Evolutionary conservation across 2,329 filamentous ascomycete genomes (phyloP).

Genomic region (Colletotrichum orbiculare): DNA sequence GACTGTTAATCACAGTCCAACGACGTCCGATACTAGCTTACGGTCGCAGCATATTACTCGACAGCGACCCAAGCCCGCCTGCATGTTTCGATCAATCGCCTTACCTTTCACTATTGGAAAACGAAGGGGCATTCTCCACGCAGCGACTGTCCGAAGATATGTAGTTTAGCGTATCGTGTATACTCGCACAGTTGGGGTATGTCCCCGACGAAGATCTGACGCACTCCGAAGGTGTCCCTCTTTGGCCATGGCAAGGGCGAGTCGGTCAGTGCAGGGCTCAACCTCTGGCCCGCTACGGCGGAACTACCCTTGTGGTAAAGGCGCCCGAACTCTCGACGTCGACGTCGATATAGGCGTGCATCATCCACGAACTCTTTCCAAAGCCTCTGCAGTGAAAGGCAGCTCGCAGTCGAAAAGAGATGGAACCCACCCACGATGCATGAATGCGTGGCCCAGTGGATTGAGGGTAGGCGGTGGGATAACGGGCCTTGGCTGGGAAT

Average conservation of each 20-base stretch:
- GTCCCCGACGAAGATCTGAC: not conserved
- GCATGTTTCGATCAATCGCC: too few relatives aligned
- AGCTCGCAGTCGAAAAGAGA: conserved; percentile 15
- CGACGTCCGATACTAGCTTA: too few relatives aligned
- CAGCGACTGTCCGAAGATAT: too few relatives aligned
- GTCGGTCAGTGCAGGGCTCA: conserved; percentile 22
- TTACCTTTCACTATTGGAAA: too few relatives aligned
- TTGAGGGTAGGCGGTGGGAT: conserved; percentile 10
- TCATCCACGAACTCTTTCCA: not conserved
- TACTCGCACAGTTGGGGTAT: too few relatives aligned
- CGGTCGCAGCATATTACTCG: too few relatives aligned
- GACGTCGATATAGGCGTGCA: not conserved
- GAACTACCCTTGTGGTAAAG: too few relatives aligned
- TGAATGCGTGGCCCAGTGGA: conserved; percentile 21
- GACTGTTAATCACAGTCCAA: too few relatives aligned
- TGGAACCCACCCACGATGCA: conserved; percentile 18
- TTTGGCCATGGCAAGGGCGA: conserved; percentile 10
- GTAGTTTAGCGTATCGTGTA: too few relatives aligned
- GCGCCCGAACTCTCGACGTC: not conserved
- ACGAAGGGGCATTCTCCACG: too few relatives aligned
- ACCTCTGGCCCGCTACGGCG: not conserved
- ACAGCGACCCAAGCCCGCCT: too few relatives aligned
- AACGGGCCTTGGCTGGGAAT: conserved; percentile 27
- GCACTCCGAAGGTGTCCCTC: not conserved
- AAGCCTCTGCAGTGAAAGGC: not conserved